A percentile compares a stretch with the other conserved stretches of the same genome.
Evolutionary conservation across 1,284 basidiomycete species (phyloP).

Genomic region (Ustilago crameri): DNA sequence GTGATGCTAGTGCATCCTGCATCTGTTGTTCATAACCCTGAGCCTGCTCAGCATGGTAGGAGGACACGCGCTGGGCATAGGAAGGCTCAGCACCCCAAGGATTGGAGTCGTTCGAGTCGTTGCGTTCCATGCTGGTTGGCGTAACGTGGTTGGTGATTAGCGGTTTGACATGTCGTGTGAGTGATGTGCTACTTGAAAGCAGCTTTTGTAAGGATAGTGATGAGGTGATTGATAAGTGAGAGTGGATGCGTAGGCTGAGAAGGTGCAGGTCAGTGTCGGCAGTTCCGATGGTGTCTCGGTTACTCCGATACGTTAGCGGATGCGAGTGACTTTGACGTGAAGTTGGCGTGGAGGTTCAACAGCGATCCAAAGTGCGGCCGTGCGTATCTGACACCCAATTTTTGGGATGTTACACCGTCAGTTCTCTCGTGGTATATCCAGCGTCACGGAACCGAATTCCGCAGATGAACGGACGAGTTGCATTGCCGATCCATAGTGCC

Average conservation of each 20-base stretch:
- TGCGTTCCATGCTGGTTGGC: slow-evolving; percentile 18
- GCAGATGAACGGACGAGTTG: background rate
- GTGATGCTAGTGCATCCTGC: slow-evolving; percentile 29
- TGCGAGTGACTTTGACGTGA: too few relatives aligned
- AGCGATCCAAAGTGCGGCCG: slow-evolving; percentile 5
- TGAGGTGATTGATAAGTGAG: background rate
- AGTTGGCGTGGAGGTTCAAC: slow-evolving; percentile 16
- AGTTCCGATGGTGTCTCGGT: slow-evolving; percentile 17
- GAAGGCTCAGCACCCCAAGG: slow-evolving; percentile 41
- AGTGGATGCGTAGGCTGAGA: background rate
- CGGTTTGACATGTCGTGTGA: background rate
- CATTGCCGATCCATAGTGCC: slow-evolving; percentile 13
- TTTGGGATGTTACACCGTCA: background rate
- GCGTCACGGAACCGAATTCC: background rate
- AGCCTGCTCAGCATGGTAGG: slow-evolving; percentile 20
- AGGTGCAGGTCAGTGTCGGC: too few relatives aligned
- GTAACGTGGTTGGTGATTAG: background rate
- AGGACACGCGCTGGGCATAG: slow-evolving; percentile 18
- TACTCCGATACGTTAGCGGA: too few relatives aligned
- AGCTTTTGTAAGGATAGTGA: background rate
- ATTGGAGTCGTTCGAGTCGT: slow-evolving; percentile 29
- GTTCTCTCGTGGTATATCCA: background rate
- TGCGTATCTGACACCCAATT: too few relatives aligned
- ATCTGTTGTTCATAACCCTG: slow-evolving; percentile 25
- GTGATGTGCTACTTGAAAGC: too few relatives aligned